Evolutionary conservation across 2,329 filamentous ascomycete genomes (phyloP), one percentile per base, ranked within the genome.

Genomic region (Ophidiomyces ophidiicola): DNA sequence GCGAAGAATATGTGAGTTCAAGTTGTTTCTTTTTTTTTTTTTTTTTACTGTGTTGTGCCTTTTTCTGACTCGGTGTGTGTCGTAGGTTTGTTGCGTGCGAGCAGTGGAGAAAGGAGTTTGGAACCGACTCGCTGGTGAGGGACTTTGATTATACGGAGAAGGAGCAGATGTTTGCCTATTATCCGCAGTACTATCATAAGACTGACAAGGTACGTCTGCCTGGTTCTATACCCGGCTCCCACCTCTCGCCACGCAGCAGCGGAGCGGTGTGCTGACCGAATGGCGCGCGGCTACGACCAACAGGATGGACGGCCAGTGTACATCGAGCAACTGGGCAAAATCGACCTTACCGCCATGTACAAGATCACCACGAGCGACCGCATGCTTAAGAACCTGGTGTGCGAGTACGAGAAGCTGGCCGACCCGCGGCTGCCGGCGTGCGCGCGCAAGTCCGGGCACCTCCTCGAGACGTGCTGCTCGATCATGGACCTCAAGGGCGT

Each of bases 141-240:
- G 80, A 68, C 51, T 94, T 92, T 70, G 78, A 90, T 44, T 94
- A 94, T 68, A 71, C 72, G 47, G 87, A 94, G 72, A 90, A 88
- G 64, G 59, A 74, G 40, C 61, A 88, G 58, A 74, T 98, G 43
- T 83, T 83, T 63, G 70, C 88, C 64, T 94, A 82, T 71, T 98
- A 98, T 67, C 85, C 85, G 33, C 90, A 98, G 67, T 98, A 90
- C 71, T 98, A 98, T 70, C 90, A 98, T 75, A 94, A 94, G 49
- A 68, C 62, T 1, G 66, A 69, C 48, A 68, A 66, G 61, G 72
- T 74, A 58, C 14, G 56, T 46, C 8, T 10, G 23, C n/a, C n/a
- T n/a, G n/a, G n/a, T n/a, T n/a, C n/a, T n/a, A n/a, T n/a, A n/a
- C 3, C 11, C 17, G 11, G 30, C 12, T 10, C 12, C 23, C 34